Percentiles rank a stretch among this genome's conserved stretches.
phyloP scores from a whole-genome alignment of 2,329 filamentous ascomycete species.

The Penicillium occitanis region DNA sequence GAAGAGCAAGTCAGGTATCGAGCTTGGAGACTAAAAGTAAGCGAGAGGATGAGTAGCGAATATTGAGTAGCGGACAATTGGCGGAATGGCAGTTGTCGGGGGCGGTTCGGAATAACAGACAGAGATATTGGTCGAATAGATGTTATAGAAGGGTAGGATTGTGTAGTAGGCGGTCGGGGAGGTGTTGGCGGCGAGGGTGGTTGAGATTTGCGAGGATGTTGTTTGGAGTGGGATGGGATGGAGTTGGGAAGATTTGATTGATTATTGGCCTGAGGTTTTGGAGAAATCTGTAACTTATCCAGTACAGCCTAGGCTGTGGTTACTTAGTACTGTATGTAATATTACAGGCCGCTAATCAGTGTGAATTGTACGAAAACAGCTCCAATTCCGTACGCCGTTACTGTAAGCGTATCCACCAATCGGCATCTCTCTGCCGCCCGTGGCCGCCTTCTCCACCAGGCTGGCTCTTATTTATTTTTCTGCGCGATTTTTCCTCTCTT shows the following conservation, averaged over 20 bases:
- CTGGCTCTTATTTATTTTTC: slow-evolving; percentile 31
- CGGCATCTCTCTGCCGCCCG: slow-evolving; percentile 19
- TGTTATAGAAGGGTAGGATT: neutral
- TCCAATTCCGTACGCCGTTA: slow-evolving; percentile 1
- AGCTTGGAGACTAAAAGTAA: slow-evolving; percentile 14
- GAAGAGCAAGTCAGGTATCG: slow-evolving; percentile 19
- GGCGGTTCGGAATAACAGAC: neutral
- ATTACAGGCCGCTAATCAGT: neutral
- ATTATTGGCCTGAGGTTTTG: slow-evolving; percentile 16
- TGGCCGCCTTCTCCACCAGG: slow-evolving; percentile 20
- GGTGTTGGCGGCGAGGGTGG: slow-evolving; percentile 3
- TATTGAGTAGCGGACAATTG: slow-evolving; percentile 13
- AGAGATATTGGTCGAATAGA: neutral
- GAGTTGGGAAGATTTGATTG: slow-evolving; percentile 15
- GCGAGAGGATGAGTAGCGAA: slow-evolving; percentile 13
- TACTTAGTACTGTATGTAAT: neutral
- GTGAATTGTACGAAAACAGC: slow-evolving; percentile 4
- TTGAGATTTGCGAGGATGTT: slow-evolving; percentile 1
- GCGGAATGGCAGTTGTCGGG: neutral
- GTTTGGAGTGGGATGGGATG: slow-evolving; percentile 16
- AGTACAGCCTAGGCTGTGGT: neutral
- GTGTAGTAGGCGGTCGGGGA: neutral
- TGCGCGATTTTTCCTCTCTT: slow-evolving; percentile 24
- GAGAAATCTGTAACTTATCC: slow-evolving; percentile 7
- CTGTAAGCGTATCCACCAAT: slow-evolving; percentile 13